Base-by-base conservation (phyloP, 257 asterid genomes). In the Nicotiana benthamiana region DNA sequence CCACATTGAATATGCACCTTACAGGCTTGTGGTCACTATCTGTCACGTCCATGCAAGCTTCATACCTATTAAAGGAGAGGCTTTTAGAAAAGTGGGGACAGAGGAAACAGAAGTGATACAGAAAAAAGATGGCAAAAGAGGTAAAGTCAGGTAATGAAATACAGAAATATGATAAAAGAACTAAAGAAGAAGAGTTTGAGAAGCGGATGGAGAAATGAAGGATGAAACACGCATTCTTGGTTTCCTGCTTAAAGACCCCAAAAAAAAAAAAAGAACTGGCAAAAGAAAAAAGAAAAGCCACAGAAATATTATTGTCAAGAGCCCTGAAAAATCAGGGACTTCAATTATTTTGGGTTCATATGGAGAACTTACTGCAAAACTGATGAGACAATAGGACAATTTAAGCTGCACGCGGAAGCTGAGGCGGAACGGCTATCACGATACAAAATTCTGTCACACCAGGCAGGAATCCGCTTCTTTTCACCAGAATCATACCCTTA, bases 21-120 rank as follows among this genome's bases (percentile, higher is more conserved):
- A 96, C 98, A 65, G 99, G 99, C 84, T 96, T 96, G 89, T 96
- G 99, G 81, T 96, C 99, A 75, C 99, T 96, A 75, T 96, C 99
- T 7, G 97, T 96, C 80, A 96, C 99, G 83, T 94, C 98, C 99
- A 96, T 96, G 92, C 97, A 90, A 84, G 97, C 98, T 57, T 96
- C 99, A 63, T 96, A 96, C 92, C 99, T 96, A 75, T 83, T 70
- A 83, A 86, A 79, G 28, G 77, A 84, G 81, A 24, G 22, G 18
- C 75, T 70, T 78, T 80, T 54, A 70, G 46, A 72, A 46, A 36
- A 11, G 26, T 72, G 67, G 57, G 18, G 22, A 75, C 40, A 66
- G 77, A 75, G 32, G 13, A 43, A n/a, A 30, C 48, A 61, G 10
- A 62, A 52, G 4, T 62, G 9, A 59, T 67, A 28, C 15, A 65